Evolutionary conservation across 371 early-diverging fungal genomes (phyloP).

Genomic region (Gilbertella persicaria): DNA sequence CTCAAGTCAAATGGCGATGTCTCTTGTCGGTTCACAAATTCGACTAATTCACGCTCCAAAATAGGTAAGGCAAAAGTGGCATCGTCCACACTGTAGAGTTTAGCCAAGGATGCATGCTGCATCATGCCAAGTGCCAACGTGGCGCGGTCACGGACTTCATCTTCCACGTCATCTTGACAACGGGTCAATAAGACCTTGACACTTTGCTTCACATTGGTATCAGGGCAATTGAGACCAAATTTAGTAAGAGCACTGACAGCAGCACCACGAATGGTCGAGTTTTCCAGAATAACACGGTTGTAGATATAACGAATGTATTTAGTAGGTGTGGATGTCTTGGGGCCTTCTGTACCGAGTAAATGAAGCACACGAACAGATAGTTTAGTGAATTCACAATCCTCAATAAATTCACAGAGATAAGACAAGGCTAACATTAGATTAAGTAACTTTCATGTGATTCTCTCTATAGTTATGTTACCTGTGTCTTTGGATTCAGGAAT

Average conservation of each 20-base stretch:
- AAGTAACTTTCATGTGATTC: neutral
- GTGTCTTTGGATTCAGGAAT: constrained; percentile 94
- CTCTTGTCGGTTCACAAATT: constrained; percentile 72
- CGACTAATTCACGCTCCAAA: constrained; percentile 84
- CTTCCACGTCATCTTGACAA: constrained; percentile 96
- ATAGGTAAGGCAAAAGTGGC: constrained; percentile 85
- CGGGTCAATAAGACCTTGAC: constrained; percentile 87
- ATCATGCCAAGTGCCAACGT: constrained; percentile 85
- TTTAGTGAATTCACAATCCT: constrained; percentile 98
- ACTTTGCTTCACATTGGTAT: constrained; percentile 74
- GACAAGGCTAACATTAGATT: constrained; percentile 70
- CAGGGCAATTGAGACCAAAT: constrained; percentile 85
- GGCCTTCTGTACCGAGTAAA: constrained; percentile 94
- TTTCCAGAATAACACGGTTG: constrained; percentile 97
- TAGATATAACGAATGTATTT: constrained; percentile 98
- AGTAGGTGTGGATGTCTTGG: constrained; percentile 86
- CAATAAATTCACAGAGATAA: constrained; percentile 98
- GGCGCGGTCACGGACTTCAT: constrained; percentile 98
- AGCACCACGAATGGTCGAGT: constrained; percentile 96
- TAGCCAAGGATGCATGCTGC: constrained; percentile 58
- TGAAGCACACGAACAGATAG: constrained; percentile 94
- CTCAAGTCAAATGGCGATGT: constrained; percentile 76
- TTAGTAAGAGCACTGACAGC: constrained; percentile 94
- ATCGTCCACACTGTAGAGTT: constrained; percentile 71
- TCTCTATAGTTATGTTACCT: constrained; percentile 39